A percentile compares a stretch with the other conserved stretches of the same genome.
Evolutionary conservation across 176 grass and related monocot species (phyloP).

Genomic region (Musa itinerans): DNA sequence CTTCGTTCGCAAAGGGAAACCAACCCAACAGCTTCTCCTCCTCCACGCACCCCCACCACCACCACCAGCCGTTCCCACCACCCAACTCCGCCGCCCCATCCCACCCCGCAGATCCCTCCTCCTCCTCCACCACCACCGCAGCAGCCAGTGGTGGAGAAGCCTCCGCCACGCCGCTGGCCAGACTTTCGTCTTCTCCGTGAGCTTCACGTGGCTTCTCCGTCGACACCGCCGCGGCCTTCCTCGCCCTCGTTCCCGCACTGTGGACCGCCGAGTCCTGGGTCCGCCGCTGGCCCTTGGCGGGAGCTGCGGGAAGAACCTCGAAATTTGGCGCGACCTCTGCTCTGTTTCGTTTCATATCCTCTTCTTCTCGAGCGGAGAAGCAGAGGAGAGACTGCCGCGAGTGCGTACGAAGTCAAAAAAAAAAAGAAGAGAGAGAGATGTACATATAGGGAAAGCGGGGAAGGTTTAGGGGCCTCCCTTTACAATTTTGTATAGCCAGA

Average conservation of each 20-base stretch:
- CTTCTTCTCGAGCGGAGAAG: too few species aligned
- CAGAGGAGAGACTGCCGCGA: too few species aligned
- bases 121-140: background rate
- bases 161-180: background rate
- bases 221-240: background rate
- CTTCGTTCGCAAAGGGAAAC: constrained; percentile 67
- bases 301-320: background rate
- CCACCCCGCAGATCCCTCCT: background rate
- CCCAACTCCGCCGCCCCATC: constrained; percentile 19
- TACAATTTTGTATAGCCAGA: too few species aligned
- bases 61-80: constrained; percentile 20
- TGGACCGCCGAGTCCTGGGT: constrained; percentile 12
- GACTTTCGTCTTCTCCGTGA: background rate
- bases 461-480: too few species aligned
- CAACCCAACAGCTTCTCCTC: constrained; percentile 58
- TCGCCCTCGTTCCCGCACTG: background rate
- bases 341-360: constrained; percentile 46
- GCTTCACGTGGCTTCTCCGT: background rate
- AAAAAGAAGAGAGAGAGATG: too few species aligned
- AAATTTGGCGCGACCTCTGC: constrained; percentile 36
- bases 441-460: too few species aligned
- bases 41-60: constrained; percentile 67
- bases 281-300: constrained; percentile 25
- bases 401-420: too few species aligned
- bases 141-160: accelerated